phyloP scores from a whole-genome alignment of 495 filamentous ascomycete genomes.

The Penicillium soppii region DNA sequence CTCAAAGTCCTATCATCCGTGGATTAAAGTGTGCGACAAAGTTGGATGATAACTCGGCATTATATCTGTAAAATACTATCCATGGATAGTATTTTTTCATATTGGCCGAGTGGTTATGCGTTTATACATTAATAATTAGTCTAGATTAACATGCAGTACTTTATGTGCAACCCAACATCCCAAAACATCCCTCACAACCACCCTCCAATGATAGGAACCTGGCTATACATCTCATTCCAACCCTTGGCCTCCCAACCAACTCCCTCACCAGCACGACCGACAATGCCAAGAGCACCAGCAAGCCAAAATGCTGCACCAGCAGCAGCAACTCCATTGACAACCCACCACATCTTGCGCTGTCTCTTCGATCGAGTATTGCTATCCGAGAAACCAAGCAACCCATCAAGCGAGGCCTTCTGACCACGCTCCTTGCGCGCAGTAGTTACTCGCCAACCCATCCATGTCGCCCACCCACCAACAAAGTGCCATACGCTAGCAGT shows the following conservation, averaged over 20 bases:
- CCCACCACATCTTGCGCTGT: conserved; percentile 64
- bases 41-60: too few relatives aligned
- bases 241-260: conserved; percentile 75
- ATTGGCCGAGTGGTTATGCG: too few relatives aligned
- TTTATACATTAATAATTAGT: conserved; percentile 11
- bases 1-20: too few relatives aligned
- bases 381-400: conserved; percentile 37
- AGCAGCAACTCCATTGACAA: conserved; percentile 61
- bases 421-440: conserved; percentile 34
- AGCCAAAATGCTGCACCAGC: conserved; percentile 68
- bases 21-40: too few relatives aligned
- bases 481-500: conserved; percentile 73
- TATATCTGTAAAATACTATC: too few relatives aligned
- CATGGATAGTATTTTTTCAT: too few relatives aligned
- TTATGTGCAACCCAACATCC: conserved; percentile 5
- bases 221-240: conserved; percentile 69
- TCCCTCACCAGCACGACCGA: conserved; percentile 68
- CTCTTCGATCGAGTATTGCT: conserved; percentile 37
- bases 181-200: conserved; percentile 47
- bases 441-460: conserved; percentile 58
- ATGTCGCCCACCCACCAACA: conserved; percentile 77
- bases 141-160: conserved; percentile 11
- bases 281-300: conserved; percentile 73
- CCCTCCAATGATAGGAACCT: conserved; percentile 50
- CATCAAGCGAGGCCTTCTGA: conserved; percentile 36